Base-by-base conservation (phyloP, 345 rosid genomes). In the Excoecaria cochinchinensis region DNA sequence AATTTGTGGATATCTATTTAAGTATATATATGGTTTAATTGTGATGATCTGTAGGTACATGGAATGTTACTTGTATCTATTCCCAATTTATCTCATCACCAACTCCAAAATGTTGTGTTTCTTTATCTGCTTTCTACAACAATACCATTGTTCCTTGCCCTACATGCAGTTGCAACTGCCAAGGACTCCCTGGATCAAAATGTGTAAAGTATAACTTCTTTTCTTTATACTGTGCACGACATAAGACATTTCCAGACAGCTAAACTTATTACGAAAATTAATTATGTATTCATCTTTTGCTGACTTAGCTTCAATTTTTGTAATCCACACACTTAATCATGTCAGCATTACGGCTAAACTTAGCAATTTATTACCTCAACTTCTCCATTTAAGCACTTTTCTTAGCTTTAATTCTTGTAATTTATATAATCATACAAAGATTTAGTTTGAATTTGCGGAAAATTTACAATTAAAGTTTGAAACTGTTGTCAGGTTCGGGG, bases 41-140 rank as follows among this genome's bases (percentile, higher is more conserved):
- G 31, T 31, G 31, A 31, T 31, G 31, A 31, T 31, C 2, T 85
- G 76, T 72, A 92, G 98, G 83, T 57, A 90, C 98, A 60, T 91
- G 97, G 95, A 81, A 90, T 51, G 87, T 86, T 76, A 85, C 82
- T 17, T 92, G 98, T 16, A 71, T 83, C 4, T 94, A 92, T 81
- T 90, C 97, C 3, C 95, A 87, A 71, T 80, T 81, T 77, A 17
- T 84, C 72, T 82, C 97, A 80, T 87, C 97, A 75, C 75, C 77
- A 3, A 72, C 86, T 24, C 98, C 97, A 16, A 90, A 82, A 65
- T 94, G 98, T 72, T 94, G 98, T 69, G 97, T 94, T 71, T 91
- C 97, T 59, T 77, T 92, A 73, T 92, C 98, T 12, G 86, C 93
- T 6, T 92, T 94, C 75, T 94, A 91, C 77, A 83, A 85, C 55